Percentiles rank a stretch among this genome's conserved stretches.
Conservation (phyloP, 257 asterid genomes). For the Cinchona pubescens region DNA sequence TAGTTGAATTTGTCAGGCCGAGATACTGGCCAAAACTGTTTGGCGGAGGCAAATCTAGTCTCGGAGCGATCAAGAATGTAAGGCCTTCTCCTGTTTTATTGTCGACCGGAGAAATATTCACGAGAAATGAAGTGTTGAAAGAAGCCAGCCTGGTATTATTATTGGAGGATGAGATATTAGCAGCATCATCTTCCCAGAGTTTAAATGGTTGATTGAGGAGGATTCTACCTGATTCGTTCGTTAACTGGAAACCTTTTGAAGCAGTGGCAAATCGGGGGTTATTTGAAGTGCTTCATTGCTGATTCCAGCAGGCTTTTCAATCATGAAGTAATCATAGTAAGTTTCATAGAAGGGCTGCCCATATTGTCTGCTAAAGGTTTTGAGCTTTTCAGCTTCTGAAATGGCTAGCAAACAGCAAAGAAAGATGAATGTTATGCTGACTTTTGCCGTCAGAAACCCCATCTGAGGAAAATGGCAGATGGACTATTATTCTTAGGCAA, state of each 20-base stretch:
- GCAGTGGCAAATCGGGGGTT: conserved; percentile 62
- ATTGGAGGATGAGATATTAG: background rate
- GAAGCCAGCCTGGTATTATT: conserved; percentile 35
- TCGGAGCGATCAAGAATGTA: conserved; percentile 61
- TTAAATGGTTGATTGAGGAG: conserved; percentile 34
- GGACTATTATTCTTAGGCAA: conserved; percentile 2
- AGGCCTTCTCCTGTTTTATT: conserved; percentile 67
- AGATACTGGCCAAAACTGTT: conserved; percentile 69
- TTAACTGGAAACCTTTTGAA: conserved; percentile 5
- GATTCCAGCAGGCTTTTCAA: conserved; percentile 30
- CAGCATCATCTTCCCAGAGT: conserved; percentile 50
- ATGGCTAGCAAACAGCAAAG: conserved; percentile 24
- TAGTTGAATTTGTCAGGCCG: conserved; percentile 64
- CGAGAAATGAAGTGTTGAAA: conserved; percentile 59
- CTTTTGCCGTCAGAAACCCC: conserved; percentile 27
- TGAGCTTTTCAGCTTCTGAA: conserved; percentile 28
- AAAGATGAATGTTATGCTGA: conserved; percentile 15
- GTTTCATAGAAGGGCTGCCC: conserved; percentile 28
- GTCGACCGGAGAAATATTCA: conserved; percentile 33
- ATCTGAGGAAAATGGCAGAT: conserved; percentile 23
- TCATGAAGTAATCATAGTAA: background rate
- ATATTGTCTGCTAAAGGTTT: conserved; percentile 7
- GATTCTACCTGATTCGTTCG: conserved; percentile 49
- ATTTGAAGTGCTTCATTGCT: conserved; percentile 58
- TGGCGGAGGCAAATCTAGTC: conserved; percentile 25